Base-by-base conservation (phyloP, 768 basidiomycete species). In the Naganishia onofrii region DNA sequence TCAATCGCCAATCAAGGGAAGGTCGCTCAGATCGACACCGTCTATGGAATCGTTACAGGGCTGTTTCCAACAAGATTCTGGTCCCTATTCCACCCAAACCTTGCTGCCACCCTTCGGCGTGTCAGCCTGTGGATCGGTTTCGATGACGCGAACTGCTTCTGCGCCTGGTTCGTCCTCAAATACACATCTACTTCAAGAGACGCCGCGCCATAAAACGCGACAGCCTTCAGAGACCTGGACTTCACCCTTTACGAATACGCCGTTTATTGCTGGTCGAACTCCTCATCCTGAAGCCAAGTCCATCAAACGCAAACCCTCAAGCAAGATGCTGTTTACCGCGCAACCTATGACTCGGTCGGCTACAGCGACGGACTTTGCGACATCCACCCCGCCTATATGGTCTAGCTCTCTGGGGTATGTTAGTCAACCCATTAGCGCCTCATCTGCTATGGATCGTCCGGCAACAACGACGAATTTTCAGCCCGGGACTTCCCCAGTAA, bases 141-240 rank as follows among this genome's bases (percentile, higher is more conserved):
- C 60, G 42, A 63, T 63, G 60, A 29, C 10, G 15, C 60, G 60
- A 21, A 63, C 60, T n/a, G 9, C 15, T 29, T 63, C 60, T 42
- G 60, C 60, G 3, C 60, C 60, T 1, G 38, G 38, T 29, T 63
- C 38, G 32, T 63, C 46, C 28, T 42, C 26, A 23, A 44, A 42
- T 13, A 8, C 38, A 12, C 38, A 23, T n/a, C 31, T n/a, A 17
- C 34, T 44, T 5, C 36, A 63, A 28, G 19, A 36, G 36, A 19
- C 60, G 38, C 29, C 38, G 0, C 28, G 23, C 38, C 38, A 15
- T 26, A 13, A 63, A 42, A 23, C 42, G 42, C 60, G 60, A 23
- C 36, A 63, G 29, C 21, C 26, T 34, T 63, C 60, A n/a, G 38
- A 26, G 6, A 63, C 36, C 26, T 63, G 60, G 60, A 44, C 60